A percentile compares a stretch with the other conserved stretches of the same genome.
Evolutionary conservation across 176 grass and related monocot genomes (phyloP).

Genomic region (Leersia perrieri): DNA sequence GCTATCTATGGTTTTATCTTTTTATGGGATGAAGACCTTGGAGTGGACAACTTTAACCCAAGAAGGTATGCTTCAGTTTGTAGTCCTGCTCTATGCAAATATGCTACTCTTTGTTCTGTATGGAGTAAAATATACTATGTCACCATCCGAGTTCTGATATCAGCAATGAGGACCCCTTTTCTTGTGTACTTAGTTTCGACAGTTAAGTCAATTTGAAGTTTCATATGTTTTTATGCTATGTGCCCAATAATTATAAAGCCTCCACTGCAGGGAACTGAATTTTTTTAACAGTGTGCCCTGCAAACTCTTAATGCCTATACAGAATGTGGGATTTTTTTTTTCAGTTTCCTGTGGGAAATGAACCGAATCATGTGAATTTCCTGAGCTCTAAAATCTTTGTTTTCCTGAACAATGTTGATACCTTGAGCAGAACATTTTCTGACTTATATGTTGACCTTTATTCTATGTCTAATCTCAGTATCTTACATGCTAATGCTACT

Average conservation of each 20-base stretch:
- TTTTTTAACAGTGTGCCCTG: neutral
- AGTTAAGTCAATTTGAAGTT: neutral
- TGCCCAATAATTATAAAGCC: too few species aligned
- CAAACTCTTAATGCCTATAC: neutral
- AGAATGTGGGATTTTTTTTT: neutral
- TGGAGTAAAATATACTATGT: neutral
- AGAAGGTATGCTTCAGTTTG: slow-evolving; percentile 45
- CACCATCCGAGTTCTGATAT: neutral
- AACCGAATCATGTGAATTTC: neutral
- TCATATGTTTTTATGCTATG: neutral
- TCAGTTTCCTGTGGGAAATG: neutral
- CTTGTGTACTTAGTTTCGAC: neutral
- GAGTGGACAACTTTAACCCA: slow-evolving; percentile 87
- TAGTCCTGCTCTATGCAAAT: neutral
- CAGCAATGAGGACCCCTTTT: neutral
- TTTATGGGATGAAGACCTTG: slow-evolving; percentile 98
- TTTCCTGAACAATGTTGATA: neutral
- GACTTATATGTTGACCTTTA: neutral
- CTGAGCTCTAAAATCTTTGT: neutral
- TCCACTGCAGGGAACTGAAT: neutral
- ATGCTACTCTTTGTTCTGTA: neutral
- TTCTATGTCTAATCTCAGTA: neutral
- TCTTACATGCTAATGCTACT: neutral
- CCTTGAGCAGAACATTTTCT: neutral
- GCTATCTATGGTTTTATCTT: slow-evolving; percentile 83